Base-by-base conservation (phyloP, 768 basidiomycete genomes). In the Mycena venus region DNA sequence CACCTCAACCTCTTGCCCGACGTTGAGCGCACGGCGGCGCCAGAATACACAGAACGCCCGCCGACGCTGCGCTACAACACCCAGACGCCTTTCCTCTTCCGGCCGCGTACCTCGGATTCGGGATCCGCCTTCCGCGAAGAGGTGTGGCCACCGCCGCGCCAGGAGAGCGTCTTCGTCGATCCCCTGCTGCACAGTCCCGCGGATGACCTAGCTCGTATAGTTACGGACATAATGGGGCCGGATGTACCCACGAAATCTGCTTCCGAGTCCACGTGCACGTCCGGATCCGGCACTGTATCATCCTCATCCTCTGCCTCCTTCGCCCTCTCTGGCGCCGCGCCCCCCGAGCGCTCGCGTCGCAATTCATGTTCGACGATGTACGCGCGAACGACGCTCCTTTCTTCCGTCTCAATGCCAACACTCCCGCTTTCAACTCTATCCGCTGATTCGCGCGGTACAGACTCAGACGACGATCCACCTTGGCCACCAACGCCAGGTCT, bases 91-190 rank as follows among this genome's bases (percentile, higher is more conserved):
- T 73, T 73, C 62, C 72, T 76, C 27, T 70, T 73, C 23, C 75
- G 72, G 4, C 44, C 58, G 8, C 71, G 75, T 25, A 31, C 70
- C 17, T 76, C 75, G 8, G 68, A 67, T 36, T 61, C 49, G 2
- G 75, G 75, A 3, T 75, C 75, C 9, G 70, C 75, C 8, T 75
- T 75, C 47, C 71, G 75, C 32, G 71, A 77, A 55, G 75, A 77
- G 38, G 68, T 74, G 11, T 77, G 75, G 75, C 75, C 75, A 0
- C 72, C 75, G 9, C 72, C 75, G 27, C 68, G 69, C 5, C 56
- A 77, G 38, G 75, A 74, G 25, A 74, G 75, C 55, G 36, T 60
- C 19, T 74, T 77, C 36, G 72, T 73, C n/a, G 75, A 77, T 38
- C 75, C 75, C 29, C 55, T 74, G 14, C 29, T 74, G 21, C 68